Conservation (phyloP, 495 filamentous ascomycete species). For the Neurospora tetraspora region DNA sequence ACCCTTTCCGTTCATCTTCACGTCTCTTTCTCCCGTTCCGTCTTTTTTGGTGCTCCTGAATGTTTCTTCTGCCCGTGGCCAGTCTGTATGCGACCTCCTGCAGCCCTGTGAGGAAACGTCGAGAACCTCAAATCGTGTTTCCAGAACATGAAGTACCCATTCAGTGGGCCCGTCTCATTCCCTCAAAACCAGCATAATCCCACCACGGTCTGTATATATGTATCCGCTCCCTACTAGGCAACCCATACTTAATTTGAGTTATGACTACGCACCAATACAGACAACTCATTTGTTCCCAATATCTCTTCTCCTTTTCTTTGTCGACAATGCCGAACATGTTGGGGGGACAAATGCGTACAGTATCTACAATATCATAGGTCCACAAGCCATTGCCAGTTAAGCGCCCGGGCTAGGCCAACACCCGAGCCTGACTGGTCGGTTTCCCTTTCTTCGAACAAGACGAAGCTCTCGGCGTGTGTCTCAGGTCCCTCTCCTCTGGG, state of each 20-base stretch:
- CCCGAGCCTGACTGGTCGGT: background rate
- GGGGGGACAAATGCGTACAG: background rate
- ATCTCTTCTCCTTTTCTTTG: background rate
- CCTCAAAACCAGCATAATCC: background rate
- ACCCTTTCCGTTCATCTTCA: background rate
- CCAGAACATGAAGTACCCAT: background rate
- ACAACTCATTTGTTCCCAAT: background rate
- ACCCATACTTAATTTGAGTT: background rate
- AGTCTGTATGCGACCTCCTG: background rate
- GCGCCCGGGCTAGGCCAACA: background rate
- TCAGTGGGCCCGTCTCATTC: background rate
- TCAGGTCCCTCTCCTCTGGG: background rate
- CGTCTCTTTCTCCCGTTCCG: background rate
- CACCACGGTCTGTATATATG: background rate
- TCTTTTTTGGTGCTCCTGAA: background rate
- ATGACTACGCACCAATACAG: background rate
- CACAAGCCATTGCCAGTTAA: background rate
- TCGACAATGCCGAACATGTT: background rate
- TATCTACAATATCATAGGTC: background rate
- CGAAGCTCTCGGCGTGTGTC: background rate
- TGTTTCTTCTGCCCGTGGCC: background rate
- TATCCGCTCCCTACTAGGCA: background rate
- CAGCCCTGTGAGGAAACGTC: background rate
- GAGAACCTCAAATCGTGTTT: background rate
- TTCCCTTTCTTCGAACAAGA: background rate